Evolutionary conservation across 2,329 filamentous ascomycete genomes (phyloP).

Genomic region (Aspergillus candidus): DNA sequence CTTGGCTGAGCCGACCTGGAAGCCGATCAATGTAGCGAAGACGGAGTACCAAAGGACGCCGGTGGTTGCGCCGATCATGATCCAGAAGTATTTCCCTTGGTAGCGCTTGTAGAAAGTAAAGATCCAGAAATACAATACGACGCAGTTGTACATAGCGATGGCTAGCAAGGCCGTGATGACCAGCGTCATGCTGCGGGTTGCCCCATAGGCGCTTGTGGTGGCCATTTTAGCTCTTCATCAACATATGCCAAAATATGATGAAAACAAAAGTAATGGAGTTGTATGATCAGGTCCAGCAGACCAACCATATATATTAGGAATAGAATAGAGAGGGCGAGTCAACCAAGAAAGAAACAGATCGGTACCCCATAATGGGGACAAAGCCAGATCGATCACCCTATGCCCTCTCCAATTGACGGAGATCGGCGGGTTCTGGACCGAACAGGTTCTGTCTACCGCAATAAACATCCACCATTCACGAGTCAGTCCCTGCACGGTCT

Average conservation of each 20-base stretch:
- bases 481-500: no score
- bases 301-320: no score
- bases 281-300: not conserved
- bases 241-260: not conserved
- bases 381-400: no score
- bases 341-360: no score
- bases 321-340: no score
- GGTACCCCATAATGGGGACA: no score
- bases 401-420: no score
- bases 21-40: constrained; percentile 16
- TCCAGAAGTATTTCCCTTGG: constrained; percentile 44
- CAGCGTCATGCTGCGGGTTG: not conserved
- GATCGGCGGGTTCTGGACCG: no score
- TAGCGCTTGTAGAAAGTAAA: constrained; percentile 39
- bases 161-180: constrained; percentile 5
- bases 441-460: no score
- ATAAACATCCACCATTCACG: no score
- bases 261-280: not conserved
- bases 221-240: no score
- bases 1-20: not conserved
- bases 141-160: constrained; percentile 31
- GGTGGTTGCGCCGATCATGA: constrained; percentile 33
- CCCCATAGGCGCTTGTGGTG: not conserved
- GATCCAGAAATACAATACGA: constrained; percentile 39
- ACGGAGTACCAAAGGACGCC: constrained; percentile 30